Evolutionary conservation across 169 alveolate species (phyloP).

Genomic region (Blepharisma undulans): DNA sequence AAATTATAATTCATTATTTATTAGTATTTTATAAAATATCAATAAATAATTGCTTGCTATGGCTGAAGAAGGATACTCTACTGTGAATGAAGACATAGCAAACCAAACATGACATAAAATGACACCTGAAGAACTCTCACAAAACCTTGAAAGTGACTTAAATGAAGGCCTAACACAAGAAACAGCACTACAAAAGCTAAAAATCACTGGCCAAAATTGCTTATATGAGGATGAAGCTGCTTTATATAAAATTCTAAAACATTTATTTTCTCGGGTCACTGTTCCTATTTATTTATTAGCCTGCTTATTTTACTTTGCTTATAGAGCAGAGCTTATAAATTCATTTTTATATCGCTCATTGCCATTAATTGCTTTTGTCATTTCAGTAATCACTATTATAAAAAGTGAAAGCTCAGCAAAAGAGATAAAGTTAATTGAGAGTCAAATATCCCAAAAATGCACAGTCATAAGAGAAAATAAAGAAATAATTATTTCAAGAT

Average conservation of each 20-base stretch:
- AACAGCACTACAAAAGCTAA: neutral
- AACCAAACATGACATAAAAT: neutral
- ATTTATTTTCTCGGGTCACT: slow-evolving; percentile 75
- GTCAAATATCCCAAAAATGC: slow-evolving; percentile 71
- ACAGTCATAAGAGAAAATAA: slow-evolving; percentile 72
- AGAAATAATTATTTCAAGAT: slow-evolving; percentile 47
- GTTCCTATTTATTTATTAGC: slow-evolving; percentile 83
- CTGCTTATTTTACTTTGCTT: slow-evolving; percentile 72
- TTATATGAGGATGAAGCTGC: slow-evolving; percentile 74
- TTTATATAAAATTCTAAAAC: slow-evolving; percentile 73
- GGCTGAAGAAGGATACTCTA: neutral
- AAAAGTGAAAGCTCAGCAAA: slow-evolving; percentile 70
- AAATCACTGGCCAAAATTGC: slow-evolving; percentile 70
- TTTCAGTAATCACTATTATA: slow-evolving; percentile 68
- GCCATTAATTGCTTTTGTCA: slow-evolving; percentile 62
- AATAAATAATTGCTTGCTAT: neutral
- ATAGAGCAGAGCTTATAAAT: slow-evolving; percentile 65
- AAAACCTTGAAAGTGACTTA: neutral
- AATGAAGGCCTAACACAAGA: neutral
- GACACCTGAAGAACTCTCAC: neutral
- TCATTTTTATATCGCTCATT: slow-evolving; percentile 78
- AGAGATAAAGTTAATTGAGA: slow-evolving; percentile 75
- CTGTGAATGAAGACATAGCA: neutral
- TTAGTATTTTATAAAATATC: too few relatives aligned
- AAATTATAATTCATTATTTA: too few relatives aligned